Conservation (phyloP, 2,329 filamentous ascomycete genomes). For the Sarocladium oryzae region DNA sequence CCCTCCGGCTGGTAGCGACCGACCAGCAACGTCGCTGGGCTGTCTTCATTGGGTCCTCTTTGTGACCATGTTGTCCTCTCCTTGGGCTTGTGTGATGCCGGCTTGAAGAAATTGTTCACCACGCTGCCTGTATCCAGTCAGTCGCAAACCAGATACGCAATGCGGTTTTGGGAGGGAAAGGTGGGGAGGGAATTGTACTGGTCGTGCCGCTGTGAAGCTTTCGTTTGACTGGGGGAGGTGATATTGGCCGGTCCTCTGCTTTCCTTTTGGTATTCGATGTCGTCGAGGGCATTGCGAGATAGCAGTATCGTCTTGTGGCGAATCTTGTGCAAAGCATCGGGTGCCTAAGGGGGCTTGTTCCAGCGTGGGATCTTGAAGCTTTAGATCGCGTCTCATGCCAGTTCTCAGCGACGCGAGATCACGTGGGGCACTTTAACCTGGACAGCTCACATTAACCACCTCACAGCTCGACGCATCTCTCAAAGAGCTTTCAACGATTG, state of each 20-base stretch:
- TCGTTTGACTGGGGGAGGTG: conserved; percentile 47
- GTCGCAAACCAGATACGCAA: not conserved
- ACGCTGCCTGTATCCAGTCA: conserved; percentile 47
- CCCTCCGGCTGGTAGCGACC: conserved; percentile 57
- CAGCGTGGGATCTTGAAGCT: not conserved
- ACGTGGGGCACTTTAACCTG: conserved; percentile 20
- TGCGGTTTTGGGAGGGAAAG: no score
- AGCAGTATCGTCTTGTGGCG: not conserved
- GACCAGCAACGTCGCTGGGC: conserved; percentile 59
- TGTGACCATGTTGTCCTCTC: conserved; percentile 67
- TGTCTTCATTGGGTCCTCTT: conserved; percentile 46
- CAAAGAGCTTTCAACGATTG: not conserved
- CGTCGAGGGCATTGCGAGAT: conserved; percentile 19
- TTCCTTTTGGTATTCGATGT: conserved; percentile 26
- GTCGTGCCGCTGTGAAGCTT: conserved; percentile 46
- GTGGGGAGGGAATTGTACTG: conserved; percentile 27
- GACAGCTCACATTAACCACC: not conserved
- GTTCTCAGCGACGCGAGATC: conserved; percentile 21
- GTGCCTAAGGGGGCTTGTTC: not conserved
- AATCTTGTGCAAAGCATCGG: not conserved
- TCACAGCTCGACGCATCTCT: not conserved
- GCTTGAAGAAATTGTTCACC: conserved; percentile 83
- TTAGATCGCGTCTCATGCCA: conserved; percentile 1
- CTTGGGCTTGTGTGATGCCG: conserved; percentile 74
- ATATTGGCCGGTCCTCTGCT: conserved; percentile 36